phyloP scores from a whole-genome alignment of 306 rosid genomes.

The Vicia sativa region DNA sequence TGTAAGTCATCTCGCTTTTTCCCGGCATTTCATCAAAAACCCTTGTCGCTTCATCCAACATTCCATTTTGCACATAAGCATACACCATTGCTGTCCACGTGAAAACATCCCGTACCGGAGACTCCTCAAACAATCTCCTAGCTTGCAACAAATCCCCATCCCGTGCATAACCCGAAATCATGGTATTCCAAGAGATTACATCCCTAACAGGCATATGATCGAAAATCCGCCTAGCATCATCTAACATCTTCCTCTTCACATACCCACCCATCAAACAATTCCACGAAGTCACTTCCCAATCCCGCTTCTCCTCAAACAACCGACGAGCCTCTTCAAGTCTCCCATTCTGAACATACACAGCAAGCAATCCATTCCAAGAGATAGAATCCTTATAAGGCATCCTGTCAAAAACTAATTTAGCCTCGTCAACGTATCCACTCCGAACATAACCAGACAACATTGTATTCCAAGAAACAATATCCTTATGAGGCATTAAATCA shows the following conservation, averaged over 20 bases:
- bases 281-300: constrained; percentile 82
- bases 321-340: constrained; percentile 55
- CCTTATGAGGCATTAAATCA: constrained; percentile 69
- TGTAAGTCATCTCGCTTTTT: constrained; percentile 68
- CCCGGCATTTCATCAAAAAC: constrained; percentile 63
- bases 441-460: constrained; percentile 82
- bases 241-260: constrained; percentile 54
- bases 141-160: constrained; percentile 64
- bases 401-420: constrained; percentile 56
- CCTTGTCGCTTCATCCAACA: constrained; percentile 64
- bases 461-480: constrained; percentile 83
- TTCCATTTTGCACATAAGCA: constrained; percentile 78
- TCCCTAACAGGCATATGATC: constrained; percentile 68
- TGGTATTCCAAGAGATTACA: constrained; percentile 76
- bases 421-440: constrained; percentile 71
- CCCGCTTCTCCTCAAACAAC: constrained; percentile 58
- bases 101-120: constrained; percentile 66
- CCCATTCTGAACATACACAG: constrained; percentile 78
- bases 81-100: constrained; percentile 82
- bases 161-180: constrained; percentile 84
- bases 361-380: constrained; percentile 79
- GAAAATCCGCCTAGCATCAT: constrained; percentile 60
- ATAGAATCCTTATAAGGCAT: constrained; percentile 68
- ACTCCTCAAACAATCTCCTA: constrained; percentile 58
- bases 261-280: constrained; percentile 84